A percentile compares a stretch with the other conserved stretches of the same genome.
Conservation (phyloP, 805 yeast species). For the Scheffersomyces amazonensis region DNA sequence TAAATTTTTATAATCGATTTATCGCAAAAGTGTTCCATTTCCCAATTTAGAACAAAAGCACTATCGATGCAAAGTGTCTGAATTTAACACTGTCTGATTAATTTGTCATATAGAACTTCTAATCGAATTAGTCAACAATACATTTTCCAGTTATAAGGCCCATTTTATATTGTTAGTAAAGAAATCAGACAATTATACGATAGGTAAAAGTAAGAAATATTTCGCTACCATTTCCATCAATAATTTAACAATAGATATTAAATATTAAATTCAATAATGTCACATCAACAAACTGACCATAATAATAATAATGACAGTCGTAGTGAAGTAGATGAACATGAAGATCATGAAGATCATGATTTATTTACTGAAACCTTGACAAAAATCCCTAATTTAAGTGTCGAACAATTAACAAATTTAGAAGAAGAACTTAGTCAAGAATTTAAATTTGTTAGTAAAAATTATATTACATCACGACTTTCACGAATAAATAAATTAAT, state of each 20-base stretch:
- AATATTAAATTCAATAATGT: neutral
- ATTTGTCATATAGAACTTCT: too few species aligned
- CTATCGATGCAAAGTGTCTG: too few species aligned
- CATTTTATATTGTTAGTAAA: too few species aligned
- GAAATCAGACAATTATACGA: too few species aligned
- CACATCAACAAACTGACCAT: neutral
- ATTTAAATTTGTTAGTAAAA: conserved; percentile 19
- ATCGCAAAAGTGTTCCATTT: too few species aligned
- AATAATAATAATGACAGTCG: neutral
- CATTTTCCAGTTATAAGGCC: too few species aligned
- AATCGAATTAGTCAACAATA: too few species aligned
- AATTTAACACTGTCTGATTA: too few species aligned
- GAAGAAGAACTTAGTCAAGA: conserved; percentile 20
- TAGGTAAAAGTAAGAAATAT: too few species aligned
- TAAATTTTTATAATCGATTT: too few species aligned
- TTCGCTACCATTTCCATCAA: too few species aligned
- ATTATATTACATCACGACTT: conserved; percentile 25
- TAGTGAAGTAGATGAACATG: neutral
- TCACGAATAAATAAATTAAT: conserved; percentile 25
- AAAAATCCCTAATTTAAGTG: conserved; percentile 15
- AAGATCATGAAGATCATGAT: neutral
- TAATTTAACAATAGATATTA: neutral
- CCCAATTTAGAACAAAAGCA: too few species aligned
- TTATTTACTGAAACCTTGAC: conserved; percentile 3
- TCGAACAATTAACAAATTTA: conserved; percentile 20